phyloP scores from a whole-genome alignment of 345 rosid genomes.

The Abelmoschus esculentus region DNA sequence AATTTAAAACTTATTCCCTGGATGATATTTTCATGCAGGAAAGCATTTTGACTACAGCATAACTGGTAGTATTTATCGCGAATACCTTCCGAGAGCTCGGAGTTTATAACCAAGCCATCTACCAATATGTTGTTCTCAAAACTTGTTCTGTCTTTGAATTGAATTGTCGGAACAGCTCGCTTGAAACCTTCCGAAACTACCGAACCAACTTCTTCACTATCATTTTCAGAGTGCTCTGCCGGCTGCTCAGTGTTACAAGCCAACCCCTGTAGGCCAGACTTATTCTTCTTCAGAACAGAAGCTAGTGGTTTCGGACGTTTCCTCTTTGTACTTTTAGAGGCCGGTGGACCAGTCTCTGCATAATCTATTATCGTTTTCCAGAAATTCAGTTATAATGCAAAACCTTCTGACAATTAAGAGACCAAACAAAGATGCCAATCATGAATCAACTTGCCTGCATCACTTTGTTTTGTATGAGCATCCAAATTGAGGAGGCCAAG shows the following conservation, averaged over 20 bases:
- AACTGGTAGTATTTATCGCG: constrained; percentile 46
- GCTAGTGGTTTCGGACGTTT: constrained; percentile 37
- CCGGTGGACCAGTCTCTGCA: constrained; percentile 16
- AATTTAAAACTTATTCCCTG: constrained; percentile 46
- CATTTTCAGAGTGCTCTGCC: constrained; percentile 46
- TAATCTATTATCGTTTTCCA: constrained; percentile 11
- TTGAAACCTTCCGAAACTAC: constrained; percentile 59
- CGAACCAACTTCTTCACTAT: constrained; percentile 59
- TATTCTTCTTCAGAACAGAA: constrained; percentile 36
- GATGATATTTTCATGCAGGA: constrained; percentile 48
- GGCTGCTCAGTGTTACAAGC: constrained; percentile 14
- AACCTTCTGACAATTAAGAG: constrained; percentile 10
- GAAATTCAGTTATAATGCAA: constrained; percentile 13
- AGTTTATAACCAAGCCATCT: constrained; percentile 40
- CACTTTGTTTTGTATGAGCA: constrained; percentile 37
- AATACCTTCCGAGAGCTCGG: constrained; percentile 45
- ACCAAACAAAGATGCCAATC: not conserved
- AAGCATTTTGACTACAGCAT: constrained; percentile 49
- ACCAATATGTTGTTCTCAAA: constrained; percentile 37
- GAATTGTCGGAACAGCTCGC: constrained; percentile 29
- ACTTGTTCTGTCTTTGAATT: constrained; percentile 33
- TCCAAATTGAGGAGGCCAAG: constrained; percentile 64
- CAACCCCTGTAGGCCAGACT: constrained; percentile 18
- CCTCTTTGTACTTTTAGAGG: constrained; percentile 29
- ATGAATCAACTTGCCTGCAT: constrained; percentile 30